A percentile compares a stretch with the other conserved stretches of the same genome.
These are phyloP conservation scores for Craterostigma plantagineum DNA, from an alignment of 257 asterid genomes.

Conservation along the genomic window DNA sequence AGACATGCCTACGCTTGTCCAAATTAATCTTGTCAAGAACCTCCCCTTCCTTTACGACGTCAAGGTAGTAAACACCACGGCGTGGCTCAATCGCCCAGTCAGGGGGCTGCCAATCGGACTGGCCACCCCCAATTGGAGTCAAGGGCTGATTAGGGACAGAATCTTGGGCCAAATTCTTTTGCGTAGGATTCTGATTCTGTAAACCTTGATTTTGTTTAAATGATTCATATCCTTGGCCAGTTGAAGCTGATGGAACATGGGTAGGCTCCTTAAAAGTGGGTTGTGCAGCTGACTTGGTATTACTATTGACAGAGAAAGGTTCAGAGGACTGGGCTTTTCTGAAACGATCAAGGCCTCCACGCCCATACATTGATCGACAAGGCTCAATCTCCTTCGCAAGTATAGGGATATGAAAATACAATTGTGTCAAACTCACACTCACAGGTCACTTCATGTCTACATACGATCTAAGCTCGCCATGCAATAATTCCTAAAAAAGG, in stretches of 20 bases:
- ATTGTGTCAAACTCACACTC: too few relatives aligned
- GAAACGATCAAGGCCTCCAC: conserved; percentile 84
- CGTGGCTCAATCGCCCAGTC: conserved; percentile 99
- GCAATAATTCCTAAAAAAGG: too few relatives aligned
- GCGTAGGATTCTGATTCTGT: conserved; percentile 22
- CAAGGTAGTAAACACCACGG: conserved; percentile 71
- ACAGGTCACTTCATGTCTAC: too few relatives aligned
- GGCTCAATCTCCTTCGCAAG: too few relatives aligned
- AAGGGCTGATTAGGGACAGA: conserved; percentile 34
- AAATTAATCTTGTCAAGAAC: conserved; percentile 63
- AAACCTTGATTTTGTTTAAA: conserved; percentile 20
- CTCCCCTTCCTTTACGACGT: conserved; percentile 89
- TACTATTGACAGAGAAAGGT: conserved; percentile 58
- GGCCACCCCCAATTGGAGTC: conserved; percentile 80
- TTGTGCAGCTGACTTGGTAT: too few relatives aligned
- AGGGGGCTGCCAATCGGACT: conserved; percentile 92
- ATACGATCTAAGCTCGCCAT: too few relatives aligned
- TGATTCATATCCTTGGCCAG: conserved; percentile 23
- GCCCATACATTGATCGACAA: conserved; percentile 48
- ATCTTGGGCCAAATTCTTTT: conserved; percentile 21
- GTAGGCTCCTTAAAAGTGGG: conserved; percentile 13
- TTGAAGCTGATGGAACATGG: conserved; percentile 14
- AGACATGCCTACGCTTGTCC: conserved; percentile 68
- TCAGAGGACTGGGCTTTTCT: conserved; percentile 77
- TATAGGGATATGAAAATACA: too few relatives aligned